Evolutionary conservation across 2,329 filamentous ascomycete genomes (phyloP), one percentile per base, ranked within the genome.

Genomic region (Colletotrichum falcatum): DNA sequence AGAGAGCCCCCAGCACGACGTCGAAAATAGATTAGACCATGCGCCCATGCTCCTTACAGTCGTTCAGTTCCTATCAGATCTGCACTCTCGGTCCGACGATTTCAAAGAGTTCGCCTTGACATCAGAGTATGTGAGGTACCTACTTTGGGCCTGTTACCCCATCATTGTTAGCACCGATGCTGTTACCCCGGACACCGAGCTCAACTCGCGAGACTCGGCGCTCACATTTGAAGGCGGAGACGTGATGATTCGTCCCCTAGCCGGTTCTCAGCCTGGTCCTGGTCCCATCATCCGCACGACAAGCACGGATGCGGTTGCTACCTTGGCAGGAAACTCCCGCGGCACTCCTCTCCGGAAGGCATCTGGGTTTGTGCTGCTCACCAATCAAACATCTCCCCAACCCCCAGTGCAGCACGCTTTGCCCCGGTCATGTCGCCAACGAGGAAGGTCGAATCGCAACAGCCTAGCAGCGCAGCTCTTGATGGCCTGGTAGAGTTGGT

Each of bases 341-440:
- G 89, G 91, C 0, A 88, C 90, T 8, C 89, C 90, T 26, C 84
- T 97, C 33, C 90, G 91, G 42, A 90, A 95, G 75, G 92, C 93
- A 1, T 98, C 95, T 0, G 98, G 95, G 0, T 99, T 98, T 78
- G 91, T 98, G 37, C 87, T 99, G 1, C 86, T 99, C 28, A 94
- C 93, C 7, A 88, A 93, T 3, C 89, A 93, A 66, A 88, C 89
- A 66, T 84, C 87, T 0, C 86, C 87, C 12, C 82, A 88, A 61
- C 83, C 1, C 87, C 89, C 2, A 90, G 88, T 16, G 84, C 89
- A 44, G 87, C 91, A 18, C 88, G 88, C 18, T 83, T 95, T 62
- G 90, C 87, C 39, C 87, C 89, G 18, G 83, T 89, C 20, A 86
- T 92, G 74, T 88, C 88, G 1, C 87, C 90, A 0, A 87, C 83